Evolutionary conservation across 805 yeast species (phyloP), one percentile per base, ranked within the genome.

Genomic region (Pichia kluyveri): DNA sequence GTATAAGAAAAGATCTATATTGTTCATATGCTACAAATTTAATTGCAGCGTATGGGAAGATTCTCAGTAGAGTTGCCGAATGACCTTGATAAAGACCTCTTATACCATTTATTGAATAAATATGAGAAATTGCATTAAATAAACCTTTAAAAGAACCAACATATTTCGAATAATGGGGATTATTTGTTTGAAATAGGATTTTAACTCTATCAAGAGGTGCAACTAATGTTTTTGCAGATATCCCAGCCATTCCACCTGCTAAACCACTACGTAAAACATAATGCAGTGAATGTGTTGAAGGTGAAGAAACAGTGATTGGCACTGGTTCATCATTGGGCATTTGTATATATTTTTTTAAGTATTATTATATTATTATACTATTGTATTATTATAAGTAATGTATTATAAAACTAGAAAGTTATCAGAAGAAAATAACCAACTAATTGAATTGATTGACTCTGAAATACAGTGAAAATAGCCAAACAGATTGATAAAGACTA

Each of bases 1-100:
- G 96, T 45, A 93, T 93, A 51, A 93, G 65, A 1, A 85, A 47
- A 12, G 86, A 73, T 52, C 99, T 69, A 43, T 90, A 79, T 65
- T 93, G 98, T 67, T 93, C 99, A 65, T 93, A 93, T 10, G 95
- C 90, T 15, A 93, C 96, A 65, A 91, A 93, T 63, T 93, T 93
- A 59, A 93, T 86, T 11, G 96, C 96, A 5, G 99, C 97, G 63
- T 93, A 93, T 1, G 99, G 99, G 63, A 93, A 91, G 4, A 93
- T 87, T 52, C 99, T 73, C 40, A 90, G 65, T 44, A 93, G 69
- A 0, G 99, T 93, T 1, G 95, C 96, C 5, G 96, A 86, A 63
- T 93, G 99, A 39, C 99, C 99, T 59, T 91, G 96, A 62, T 81
- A 91, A 47, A 93, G 76, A 1, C 99, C 99, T 40, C 69, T 53